Conservation (phyloP, 345 rosid species). For the Heritiera fomes region DNA sequence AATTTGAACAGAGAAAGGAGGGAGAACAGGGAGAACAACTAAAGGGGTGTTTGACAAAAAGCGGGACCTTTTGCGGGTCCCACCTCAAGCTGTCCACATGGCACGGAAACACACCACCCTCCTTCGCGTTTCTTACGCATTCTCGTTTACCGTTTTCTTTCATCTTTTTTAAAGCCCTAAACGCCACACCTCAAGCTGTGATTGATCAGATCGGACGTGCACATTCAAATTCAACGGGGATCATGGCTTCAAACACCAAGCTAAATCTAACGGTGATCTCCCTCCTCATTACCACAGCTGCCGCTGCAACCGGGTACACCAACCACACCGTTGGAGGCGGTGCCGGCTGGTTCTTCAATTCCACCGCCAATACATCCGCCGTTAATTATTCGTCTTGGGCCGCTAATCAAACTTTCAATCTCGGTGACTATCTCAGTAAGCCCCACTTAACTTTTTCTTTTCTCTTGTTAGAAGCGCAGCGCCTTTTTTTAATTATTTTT, state of each 20-base stretch:
- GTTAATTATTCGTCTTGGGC: conserved; percentile 63
- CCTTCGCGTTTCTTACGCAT: background rate
- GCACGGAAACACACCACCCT: background rate
- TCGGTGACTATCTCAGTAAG: conserved; percentile 69
- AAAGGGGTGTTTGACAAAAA: background rate
- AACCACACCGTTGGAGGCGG: conserved; percentile 59
- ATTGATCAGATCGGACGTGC: conserved; percentile 1
- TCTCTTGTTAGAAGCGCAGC: no score
- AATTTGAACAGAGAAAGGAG: background rate
- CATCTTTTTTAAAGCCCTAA: background rate
- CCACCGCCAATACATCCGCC: conserved; percentile 45
- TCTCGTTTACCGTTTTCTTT: background rate
- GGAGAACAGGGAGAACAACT: no score
- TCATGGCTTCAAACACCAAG: conserved; percentile 27
- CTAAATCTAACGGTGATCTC: conserved; percentile 30
- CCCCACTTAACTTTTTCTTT: background rate
- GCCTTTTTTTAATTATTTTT: background rate
- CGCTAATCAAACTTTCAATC: conserved; percentile 45
- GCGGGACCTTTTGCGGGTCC: background rate
- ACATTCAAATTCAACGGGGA: background rate
- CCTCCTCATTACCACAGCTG: conserved; percentile 36
- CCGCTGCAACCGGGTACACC: conserved; percentile 39
- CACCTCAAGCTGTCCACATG: background rate
- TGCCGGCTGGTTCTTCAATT: conserved; percentile 58
- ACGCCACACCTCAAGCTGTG: background rate